Evolutionary conservation across 768 basidiomycete genomes (phyloP).

Genomic region (Mycena chlorophos): DNA sequence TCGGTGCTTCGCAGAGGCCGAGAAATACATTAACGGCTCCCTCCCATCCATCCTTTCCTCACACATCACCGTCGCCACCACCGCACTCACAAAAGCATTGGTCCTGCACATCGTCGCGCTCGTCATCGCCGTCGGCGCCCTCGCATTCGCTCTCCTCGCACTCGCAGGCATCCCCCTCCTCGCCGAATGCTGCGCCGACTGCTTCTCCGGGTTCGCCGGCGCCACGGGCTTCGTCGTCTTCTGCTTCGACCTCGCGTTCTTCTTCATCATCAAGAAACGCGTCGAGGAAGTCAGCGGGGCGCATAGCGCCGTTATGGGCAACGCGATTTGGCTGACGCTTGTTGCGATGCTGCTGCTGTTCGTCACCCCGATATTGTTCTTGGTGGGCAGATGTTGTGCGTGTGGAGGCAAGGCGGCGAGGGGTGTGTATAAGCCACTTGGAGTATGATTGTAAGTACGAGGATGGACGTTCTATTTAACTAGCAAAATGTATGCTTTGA

Average conservation of each 20-base stretch:
- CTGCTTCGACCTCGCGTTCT: slow-evolving; percentile 71
- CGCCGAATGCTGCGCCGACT: slow-evolving; percentile 63
- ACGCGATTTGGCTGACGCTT: slow-evolving; percentile 70
- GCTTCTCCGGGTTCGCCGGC: slow-evolving; percentile 62
- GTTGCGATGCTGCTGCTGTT: slow-evolving; percentile 63
- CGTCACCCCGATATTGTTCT: slow-evolving; percentile 37
- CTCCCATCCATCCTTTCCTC: slow-evolving; percentile 16
- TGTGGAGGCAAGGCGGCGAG: slow-evolving; percentile 4
- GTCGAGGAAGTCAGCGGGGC: slow-evolving; percentile 52
- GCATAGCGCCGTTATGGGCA: slow-evolving; percentile 57
- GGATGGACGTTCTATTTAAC: too few relatives aligned
- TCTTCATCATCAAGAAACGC: slow-evolving; percentile 66
- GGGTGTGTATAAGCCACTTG: slow-evolving; percentile 15
- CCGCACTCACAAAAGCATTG: slow-evolving; percentile 77
- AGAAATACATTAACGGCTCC: slow-evolving; percentile 51
- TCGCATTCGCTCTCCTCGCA: slow-evolving; percentile 16
- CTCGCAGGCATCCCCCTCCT: slow-evolving; percentile 44
- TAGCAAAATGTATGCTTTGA: too few relatives aligned
- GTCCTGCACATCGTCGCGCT: slow-evolving; percentile 73
- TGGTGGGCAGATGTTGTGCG: slow-evolving; percentile 18
- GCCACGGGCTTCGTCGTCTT: slow-evolving; percentile 62
- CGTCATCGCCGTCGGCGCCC: slow-evolving; percentile 38
- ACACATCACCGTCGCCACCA: slow-evolving; percentile 42
- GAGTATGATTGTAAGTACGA: neutral
- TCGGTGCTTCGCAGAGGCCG: neutral